Base-by-base conservation (phyloP, 805 yeast genomes). In the Metschnikowia anglica region DNA sequence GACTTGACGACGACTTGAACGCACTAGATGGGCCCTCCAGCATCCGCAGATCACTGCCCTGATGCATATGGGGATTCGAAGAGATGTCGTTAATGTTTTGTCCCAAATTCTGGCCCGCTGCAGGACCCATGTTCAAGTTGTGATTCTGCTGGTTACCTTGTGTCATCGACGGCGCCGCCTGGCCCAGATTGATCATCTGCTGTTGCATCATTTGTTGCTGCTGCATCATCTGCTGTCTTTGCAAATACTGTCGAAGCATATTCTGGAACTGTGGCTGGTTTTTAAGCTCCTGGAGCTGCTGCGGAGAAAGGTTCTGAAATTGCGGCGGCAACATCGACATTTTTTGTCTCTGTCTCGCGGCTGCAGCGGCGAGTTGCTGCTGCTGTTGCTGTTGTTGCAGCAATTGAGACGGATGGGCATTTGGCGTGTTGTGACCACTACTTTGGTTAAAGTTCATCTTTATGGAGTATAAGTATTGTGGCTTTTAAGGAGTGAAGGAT, bases 181-280 rank as follows among this genome's bases (percentile, higher is more conserved):
- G 41, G 11, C 42, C 35, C 29, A 26, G 23, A 28, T 18, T 37
- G 32, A 35, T 37, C 34, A 28, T 50, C 39, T 33, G 60, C 37
- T 46, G 52, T 31, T 43, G 43, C 43, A 42, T 51, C 39, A 38
- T 37, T 31, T 37, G 43, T 37, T 65, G 68, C 33, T 56, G 75
- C 35, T 72, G 69, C 47, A 50, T 55, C 44, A 55, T 60, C 51
- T 66, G 78, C 45, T 63, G 75, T 34, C 66, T 55, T 49, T 65
- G 74, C 48, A 66, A 58, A 56, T 68, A 69, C 47, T 59, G 62
- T 37, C 66, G 55, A 61, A 73, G 58, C 47, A 67, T 65, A 24
- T 65, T 65, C 51, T 65, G 74, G 41, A 66, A 65, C 48, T 69
- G 75, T 3, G 73, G 72, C 51, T 69, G 75, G 48, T 57, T 65